Percentiles rank a stretch among this genome's conserved stretches.
These are phyloP conservation scores for Musa beccarii DNA, from an alignment of 176 grass and related monocot genomes.

Conservation along the genomic window DNA sequence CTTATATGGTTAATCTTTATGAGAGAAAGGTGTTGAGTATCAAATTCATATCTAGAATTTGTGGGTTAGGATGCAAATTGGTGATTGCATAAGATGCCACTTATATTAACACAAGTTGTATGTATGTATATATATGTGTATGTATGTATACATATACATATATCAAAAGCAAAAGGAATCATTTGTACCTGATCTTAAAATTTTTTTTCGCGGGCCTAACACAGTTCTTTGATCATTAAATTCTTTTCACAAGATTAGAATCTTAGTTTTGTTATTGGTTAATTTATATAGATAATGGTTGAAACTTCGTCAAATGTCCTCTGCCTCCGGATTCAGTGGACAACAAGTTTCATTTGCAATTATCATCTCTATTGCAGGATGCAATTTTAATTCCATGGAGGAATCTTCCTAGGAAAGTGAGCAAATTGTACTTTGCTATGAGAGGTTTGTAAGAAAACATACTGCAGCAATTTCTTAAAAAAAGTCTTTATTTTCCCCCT, in stretches of 20 bases:
- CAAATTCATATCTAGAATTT: too few species aligned
- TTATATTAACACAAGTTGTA: not conserved
- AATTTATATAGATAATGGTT: not conserved
- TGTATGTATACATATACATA: too few species aligned
- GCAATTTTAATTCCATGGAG: conserved; percentile 72
- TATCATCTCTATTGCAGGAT: conserved; percentile 36
- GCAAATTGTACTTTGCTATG: conserved; percentile 69
- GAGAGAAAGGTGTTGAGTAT: not conserved
- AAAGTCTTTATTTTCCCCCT: not conserved
- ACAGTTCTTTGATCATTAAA: too few species aligned
- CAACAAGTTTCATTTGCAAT: not conserved
- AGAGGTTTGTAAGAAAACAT: conserved; percentile 42
- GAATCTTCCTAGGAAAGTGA: conserved; percentile 51
- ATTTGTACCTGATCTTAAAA: too few species aligned
- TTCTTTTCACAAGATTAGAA: too few species aligned
- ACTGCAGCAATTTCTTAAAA: not conserved
- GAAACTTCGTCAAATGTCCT: not conserved
- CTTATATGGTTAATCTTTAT: not conserved
- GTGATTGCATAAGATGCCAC: not conserved
- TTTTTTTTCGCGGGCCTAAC: too few species aligned
- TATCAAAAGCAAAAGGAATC: too few species aligned
- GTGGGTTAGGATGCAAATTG: too few species aligned
- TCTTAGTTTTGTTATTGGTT: not conserved
- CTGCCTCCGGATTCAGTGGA: not conserved
- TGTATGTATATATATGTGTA: too few species aligned